Conservation (phyloP, 305 asterid genomes). For the Rubia balearica region DNA sequence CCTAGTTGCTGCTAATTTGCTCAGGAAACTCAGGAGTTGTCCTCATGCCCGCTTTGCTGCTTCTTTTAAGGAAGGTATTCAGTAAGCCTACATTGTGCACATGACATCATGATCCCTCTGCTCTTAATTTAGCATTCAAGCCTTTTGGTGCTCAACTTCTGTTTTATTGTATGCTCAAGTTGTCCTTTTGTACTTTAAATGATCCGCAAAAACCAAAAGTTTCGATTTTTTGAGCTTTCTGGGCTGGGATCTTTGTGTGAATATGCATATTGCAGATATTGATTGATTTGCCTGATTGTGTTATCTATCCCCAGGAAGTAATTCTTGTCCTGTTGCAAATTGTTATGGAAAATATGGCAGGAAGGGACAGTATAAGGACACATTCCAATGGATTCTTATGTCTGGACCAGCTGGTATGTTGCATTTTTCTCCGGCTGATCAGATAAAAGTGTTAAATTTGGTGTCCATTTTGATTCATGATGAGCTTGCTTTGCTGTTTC, state of each 20-base stretch:
- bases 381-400: conserved; percentile 50
- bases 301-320: conserved; percentile 31
- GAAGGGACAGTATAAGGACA: conserved; percentile 27
- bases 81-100: background rate
- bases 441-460: background rate
- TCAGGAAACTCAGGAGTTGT: conserved; percentile 28
- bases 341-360: conserved; percentile 39
- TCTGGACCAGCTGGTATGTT: conserved; percentile 65
- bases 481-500: background rate
- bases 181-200: background rate
- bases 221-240: background rate
- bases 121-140: background rate
- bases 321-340: conserved; percentile 25
- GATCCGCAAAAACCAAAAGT: background rate
- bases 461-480: background rate
- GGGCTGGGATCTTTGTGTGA: background rate
- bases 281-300: conserved; percentile 10
- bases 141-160: background rate
- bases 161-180: background rate
- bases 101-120: background rate
- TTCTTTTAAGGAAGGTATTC: conserved; percentile 33
- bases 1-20: conserved; percentile 31
- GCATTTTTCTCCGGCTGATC: conserved; percentile 5
- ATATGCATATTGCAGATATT: background rate
- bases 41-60: conserved; percentile 8